Conservation (phyloP, 805 yeast species). For the Saccharomyces eubayanus region DNA sequence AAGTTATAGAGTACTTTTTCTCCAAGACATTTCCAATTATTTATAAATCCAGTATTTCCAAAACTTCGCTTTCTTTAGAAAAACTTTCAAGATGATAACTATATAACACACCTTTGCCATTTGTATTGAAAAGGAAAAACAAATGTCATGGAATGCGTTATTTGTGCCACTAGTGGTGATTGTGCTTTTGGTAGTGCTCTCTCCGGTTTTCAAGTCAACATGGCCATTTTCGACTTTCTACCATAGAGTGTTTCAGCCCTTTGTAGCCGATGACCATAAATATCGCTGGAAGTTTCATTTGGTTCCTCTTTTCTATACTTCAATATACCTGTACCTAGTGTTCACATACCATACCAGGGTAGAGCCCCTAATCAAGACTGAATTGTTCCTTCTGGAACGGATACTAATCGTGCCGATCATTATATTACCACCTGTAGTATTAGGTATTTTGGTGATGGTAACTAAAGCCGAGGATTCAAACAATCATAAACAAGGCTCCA, state of each 20-base stretch:
- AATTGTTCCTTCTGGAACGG: conserved; percentile 14
- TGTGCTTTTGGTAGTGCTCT: conserved; percentile 18
- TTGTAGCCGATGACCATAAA: conserved; percentile 15
- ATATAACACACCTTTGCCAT: not conserved
- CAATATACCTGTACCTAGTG: conserved; percentile 17
- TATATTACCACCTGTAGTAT: conserved; percentile 10
- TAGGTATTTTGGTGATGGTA: conserved; percentile 17
- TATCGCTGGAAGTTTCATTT: conserved; percentile 23
- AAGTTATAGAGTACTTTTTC: not conserved
- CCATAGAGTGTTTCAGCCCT: conserved; percentile 18
- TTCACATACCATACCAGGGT: conserved; percentile 13
- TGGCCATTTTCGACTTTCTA: conserved; percentile 23
- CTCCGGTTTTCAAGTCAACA: conserved; percentile 17
- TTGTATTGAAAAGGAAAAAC: not conserved
- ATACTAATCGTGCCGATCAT: conserved; percentile 17
- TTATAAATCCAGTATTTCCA: not conserved
- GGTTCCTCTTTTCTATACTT: conserved; percentile 25
- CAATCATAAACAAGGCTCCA: not conserved
- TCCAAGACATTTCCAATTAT: not conserved
- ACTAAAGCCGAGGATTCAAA: conserved; percentile 13
- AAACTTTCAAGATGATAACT: not conserved
- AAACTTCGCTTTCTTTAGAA: not conserved
- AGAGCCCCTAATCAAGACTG: conserved; percentile 5
- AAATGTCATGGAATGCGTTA: not conserved
- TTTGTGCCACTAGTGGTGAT: conserved; percentile 3